Evolutionary conservation across 75 land plant genomes (phyloP).

Genomic region (Ceratopteris richardii): DNA sequence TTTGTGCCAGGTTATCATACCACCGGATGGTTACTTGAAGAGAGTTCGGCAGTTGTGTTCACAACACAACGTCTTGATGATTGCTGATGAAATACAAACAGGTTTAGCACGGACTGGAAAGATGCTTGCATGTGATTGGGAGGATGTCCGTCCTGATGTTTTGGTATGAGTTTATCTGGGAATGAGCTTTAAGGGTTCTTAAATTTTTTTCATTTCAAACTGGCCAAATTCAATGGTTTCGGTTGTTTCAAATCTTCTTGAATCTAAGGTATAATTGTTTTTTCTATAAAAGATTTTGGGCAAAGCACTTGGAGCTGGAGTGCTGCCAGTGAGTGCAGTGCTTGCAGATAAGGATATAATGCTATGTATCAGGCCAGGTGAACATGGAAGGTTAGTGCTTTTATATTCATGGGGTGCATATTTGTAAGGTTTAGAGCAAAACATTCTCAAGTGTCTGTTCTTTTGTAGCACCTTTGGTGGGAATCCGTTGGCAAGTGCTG

Average conservation of each 20-base stretch:
- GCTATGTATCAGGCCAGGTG: slow-evolving; percentile 93
- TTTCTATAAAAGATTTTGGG: slow-evolving; percentile 65
- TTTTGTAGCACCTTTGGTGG: slow-evolving; percentile 97
- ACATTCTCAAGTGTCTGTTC: too few species aligned
- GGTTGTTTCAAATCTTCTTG: background rate
- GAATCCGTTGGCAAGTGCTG: slow-evolving; percentile 95
- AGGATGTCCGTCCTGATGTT: slow-evolving; percentile 89
- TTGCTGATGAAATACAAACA: slow-evolving; percentile 98
- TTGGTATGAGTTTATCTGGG: slow-evolving; percentile 45
- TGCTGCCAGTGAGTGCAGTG: slow-evolving; percentile 95
- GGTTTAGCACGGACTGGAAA: slow-evolving; percentile 92
- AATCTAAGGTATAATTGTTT: background rate
- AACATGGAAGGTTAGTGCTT: slow-evolving; percentile 86
- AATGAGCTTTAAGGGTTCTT: background rate
- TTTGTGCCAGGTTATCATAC: slow-evolving; percentile 29
- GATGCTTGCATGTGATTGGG: slow-evolving; percentile 96
- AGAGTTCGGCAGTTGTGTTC: slow-evolving; percentile 83
- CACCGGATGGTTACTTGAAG: slow-evolving; percentile 92
- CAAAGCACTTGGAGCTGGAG: slow-evolving; percentile 96
- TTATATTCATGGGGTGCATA: too few species aligned
- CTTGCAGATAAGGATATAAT: slow-evolving; percentile 91
- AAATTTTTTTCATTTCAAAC: background rate
- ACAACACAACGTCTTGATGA: slow-evolving; percentile 80
- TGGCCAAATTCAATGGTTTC: too few species aligned
- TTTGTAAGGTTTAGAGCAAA: too few species aligned